Conservation (phyloP, 192 early-diverging fungal species). For the Geranomyces michiganensis region DNA sequence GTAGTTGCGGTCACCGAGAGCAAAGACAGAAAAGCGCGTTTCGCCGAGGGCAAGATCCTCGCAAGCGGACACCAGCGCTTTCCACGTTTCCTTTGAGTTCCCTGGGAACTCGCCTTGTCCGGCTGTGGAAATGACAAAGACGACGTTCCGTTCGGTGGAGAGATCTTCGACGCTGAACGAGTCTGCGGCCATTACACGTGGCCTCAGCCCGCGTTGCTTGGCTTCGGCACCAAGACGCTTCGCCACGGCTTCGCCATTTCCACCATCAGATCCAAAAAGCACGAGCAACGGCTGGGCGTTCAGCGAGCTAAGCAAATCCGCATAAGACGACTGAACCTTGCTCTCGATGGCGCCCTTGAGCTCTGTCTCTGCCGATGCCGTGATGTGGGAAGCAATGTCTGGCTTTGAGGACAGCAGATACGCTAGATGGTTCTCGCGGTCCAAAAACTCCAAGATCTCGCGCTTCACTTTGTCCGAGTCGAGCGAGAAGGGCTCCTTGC, state of each 20-base stretch:
- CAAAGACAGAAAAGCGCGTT: constrained; percentile 81
- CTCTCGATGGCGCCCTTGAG: constrained; percentile 45
- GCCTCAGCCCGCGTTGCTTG: constrained; percentile 80
- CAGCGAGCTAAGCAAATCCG: constrained; percentile 69
- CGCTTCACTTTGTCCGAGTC: constrained; percentile 80
- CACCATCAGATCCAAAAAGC: constrained; percentile 89
- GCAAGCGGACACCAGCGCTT: constrained; percentile 63
- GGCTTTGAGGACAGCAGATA: constrained; percentile 73
- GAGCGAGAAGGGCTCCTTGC: constrained; percentile 65
- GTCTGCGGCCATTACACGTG: constrained; percentile 79
- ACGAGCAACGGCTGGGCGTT: constrained; percentile 80
- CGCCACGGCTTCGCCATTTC: constrained; percentile 81
- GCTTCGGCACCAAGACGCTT: constrained; percentile 82
- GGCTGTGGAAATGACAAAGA: constrained; percentile 81
- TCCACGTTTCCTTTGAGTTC: constrained; percentile 88
- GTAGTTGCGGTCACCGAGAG: constrained; percentile 93
- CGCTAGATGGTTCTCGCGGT: constrained; percentile 82
- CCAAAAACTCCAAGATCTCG: constrained; percentile 79
- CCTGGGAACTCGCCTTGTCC: constrained; percentile 97
- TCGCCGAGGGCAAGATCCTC: constrained; percentile 64
- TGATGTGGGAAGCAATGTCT: constrained; percentile 55
- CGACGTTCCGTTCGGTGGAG: constrained; percentile 73
- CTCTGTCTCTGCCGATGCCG: constrained; percentile 66
- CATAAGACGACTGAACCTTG: constrained; percentile 63
- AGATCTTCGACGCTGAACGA: constrained; percentile 81